Evolutionary conservation across 2,329 filamentous ascomycete species (phyloP), one percentile per base, ranked within the genome.

Genomic region (Eutypella sp.): DNA sequence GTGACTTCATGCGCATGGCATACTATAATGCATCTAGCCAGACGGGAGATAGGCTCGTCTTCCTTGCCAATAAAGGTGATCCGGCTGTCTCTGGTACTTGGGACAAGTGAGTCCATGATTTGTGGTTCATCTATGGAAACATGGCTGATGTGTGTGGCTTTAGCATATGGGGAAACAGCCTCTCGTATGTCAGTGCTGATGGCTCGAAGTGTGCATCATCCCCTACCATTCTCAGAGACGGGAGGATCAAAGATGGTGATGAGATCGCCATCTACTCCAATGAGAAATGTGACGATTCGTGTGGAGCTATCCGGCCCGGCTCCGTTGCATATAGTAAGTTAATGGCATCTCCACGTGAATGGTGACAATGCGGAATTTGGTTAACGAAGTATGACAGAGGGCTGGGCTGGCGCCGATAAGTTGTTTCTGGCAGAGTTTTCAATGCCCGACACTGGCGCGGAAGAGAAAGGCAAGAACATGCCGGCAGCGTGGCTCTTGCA

Each of bases 401-500:
- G 86, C 49, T 91, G 88, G 67, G 75, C 68, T 33, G 85, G 85
- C 41, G 72, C 76, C 24, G 77, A 81, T 57, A 89, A 89, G 69
- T 73, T 85, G 44, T 89, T 91, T 69, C 73, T 90, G 51, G 76
- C 87, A 56, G 78, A 88, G 56, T 87, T 90, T 64, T 71, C 72
- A 45, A 91, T 91, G 87, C 85, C 85, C 8, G 59, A 74, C 40
- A 77, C 78, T 47, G 76, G 75, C 49, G 61, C 70, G 43, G 67
- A 62, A n/a, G 70, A 69, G 46, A 71, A 71, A 57, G 78, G 82
- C 58, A 70, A 63, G 36, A 81, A 90, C 66, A 86, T 86, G 76
- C 85, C 87, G 8, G 82, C 86, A 36, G 76, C 85, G 64, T 91
- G 87, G 87, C 70, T 84, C 41, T 77, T 91, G 49, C 91, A 91